A percentile compares a stretch with the other conserved stretches of the same genome.
phyloP scores from a whole-genome alignment of 768 basidiomycete species.

The Russula lepida region DNA sequence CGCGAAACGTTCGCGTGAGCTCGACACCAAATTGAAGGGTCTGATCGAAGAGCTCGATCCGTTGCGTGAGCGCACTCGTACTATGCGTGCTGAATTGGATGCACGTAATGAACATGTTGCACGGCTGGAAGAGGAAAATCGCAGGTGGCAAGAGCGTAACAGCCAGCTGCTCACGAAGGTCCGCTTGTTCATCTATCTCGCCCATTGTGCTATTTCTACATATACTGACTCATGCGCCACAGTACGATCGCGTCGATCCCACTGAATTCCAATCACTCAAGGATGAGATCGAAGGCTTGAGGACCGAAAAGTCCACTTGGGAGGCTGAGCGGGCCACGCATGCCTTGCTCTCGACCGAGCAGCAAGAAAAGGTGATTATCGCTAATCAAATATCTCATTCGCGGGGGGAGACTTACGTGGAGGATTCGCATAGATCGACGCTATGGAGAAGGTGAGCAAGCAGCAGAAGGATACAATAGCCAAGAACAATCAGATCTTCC shows the following conservation, averaged over 20 bases:
- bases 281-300: conserved; percentile 53
- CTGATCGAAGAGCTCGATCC: conserved; percentile 63
- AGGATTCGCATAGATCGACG: conserved; percentile 14
- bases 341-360: background rate
- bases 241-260: conserved; percentile 88
- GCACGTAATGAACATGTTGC: conserved; percentile 56
- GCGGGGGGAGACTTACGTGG: background rate
- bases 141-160: conserved; percentile 80
- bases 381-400: background rate
- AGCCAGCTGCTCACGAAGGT: conserved; percentile 76
- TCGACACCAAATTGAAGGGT: conserved; percentile 53
- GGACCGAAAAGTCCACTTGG: conserved; percentile 21
- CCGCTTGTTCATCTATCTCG: conserved; percentile 5
- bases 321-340: conserved; percentile 14
- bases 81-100: conserved; percentile 66
- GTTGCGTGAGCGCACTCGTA: conserved; percentile 57
- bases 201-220: background rate
- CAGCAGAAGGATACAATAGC: conserved; percentile 12
- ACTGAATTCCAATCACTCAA: conserved; percentile 73
- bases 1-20: conserved; percentile 54
- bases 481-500: conserved; percentile 19
- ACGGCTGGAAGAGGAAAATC: conserved; percentile 68
- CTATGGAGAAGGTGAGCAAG: conserved; percentile 15
- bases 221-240: background rate
- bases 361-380: conserved; percentile 22